These are phyloP conservation scores for Lepidium aucheri DNA, from an alignment of 345 rosid genomes.

Conservation along the genomic window DNA sequence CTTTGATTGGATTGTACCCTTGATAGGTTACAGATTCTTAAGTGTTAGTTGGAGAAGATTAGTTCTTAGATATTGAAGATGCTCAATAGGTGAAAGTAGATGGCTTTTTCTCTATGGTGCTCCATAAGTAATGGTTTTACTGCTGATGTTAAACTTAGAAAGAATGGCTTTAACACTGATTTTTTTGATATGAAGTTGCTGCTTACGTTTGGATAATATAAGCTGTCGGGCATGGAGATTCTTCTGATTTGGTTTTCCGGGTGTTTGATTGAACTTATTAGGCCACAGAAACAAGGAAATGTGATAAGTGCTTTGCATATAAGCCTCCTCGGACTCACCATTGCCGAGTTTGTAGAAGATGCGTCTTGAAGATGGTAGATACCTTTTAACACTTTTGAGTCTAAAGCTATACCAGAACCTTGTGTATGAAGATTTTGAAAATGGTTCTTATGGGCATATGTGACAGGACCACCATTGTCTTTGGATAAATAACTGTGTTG, in stretches of 20 bases:
- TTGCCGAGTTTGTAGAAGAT: constrained; percentile 85
- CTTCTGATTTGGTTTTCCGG: not conserved
- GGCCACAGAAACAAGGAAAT: constrained; percentile 50
- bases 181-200: not conserved
- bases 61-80: not conserved
- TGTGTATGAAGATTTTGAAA: constrained; percentile 8
- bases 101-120: not conserved
- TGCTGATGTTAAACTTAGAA: not conserved
- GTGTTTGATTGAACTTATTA: constrained; percentile 14
- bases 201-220: too few species aligned
- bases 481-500: constrained; percentile 95
- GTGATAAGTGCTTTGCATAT: constrained; percentile 65
- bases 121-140: not conserved
- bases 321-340: constrained; percentile 93
- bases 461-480: constrained; percentile 85
- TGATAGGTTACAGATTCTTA: not conserved
- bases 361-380: constrained; percentile 86
- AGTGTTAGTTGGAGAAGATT: not conserved
- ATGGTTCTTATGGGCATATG: not conserved
- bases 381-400: not conserved
- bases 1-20: not conserved
- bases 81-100: not conserved
- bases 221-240: not conserved
- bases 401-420: not conserved
- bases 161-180: not conserved